Percentiles rank a stretch among this genome's conserved stretches.
Evolutionary conservation across 78 protist species (phyloP).

Genomic region (Emiliania huxleyi): DNA sequence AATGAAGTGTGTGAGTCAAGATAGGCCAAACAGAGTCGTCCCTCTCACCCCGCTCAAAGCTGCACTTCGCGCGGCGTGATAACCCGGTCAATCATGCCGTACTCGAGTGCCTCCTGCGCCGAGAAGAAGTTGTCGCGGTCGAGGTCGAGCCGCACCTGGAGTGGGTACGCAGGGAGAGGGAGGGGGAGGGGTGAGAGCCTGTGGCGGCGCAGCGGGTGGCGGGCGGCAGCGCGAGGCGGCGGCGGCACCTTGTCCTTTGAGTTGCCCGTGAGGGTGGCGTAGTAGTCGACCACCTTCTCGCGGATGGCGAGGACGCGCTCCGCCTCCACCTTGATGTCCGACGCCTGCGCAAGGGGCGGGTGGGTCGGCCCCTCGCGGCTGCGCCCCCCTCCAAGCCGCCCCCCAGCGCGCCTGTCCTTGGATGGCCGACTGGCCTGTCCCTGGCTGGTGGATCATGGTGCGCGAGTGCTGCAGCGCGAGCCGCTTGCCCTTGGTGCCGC

Average conservation of each 20-base stretch:
- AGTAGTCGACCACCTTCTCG: not conserved
- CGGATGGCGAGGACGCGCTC: not conserved
- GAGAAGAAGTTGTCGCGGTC: slow-evolving; percentile 44
- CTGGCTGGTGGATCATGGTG: slow-evolving; percentile 35
- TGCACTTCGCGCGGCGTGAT: too few species aligned
- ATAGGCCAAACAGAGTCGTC: too few species aligned
- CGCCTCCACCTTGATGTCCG: not conserved
- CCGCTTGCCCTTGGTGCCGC: slow-evolving; percentile 10
- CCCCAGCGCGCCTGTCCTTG: too few species aligned
- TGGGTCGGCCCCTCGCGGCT: too few species aligned
- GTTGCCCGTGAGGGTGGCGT: slow-evolving; percentile 26
- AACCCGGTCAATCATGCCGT: slow-evolving; percentile 43
- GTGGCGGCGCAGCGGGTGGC: too few species aligned
- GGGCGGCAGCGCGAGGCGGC: too few species aligned
- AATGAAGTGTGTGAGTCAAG: too few species aligned
- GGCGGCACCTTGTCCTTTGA: not conserved
- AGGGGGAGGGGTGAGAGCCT: not conserved
- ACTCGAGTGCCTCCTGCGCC: slow-evolving; percentile 29
- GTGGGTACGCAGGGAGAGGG: not conserved
- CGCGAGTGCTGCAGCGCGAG: slow-evolving; percentile 13
- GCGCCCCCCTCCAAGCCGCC: too few species aligned
- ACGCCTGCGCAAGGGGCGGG: too few species aligned
- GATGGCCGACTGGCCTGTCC: not conserved
- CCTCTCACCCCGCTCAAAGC: too few species aligned
- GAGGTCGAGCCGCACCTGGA: not conserved